Evolutionary conservation across 306 rosid genomes (phyloP).

Genomic region (Cucurbita argyrosperma): DNA sequence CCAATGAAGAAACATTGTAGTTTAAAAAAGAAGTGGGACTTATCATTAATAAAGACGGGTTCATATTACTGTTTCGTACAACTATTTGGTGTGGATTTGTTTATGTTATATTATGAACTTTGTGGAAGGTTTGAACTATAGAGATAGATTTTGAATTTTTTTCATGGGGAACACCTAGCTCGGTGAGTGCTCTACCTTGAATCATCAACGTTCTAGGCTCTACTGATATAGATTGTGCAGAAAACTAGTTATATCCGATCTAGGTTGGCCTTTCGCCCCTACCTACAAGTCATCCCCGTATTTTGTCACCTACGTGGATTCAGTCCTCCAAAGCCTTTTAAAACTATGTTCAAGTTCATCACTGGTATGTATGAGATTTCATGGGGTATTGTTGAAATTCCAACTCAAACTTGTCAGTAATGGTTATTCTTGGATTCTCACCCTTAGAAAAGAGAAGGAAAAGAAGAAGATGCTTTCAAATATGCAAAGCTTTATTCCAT

Average conservation of each 20-base stretch:
- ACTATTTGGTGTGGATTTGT: neutral
- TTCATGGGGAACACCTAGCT: too few relatives aligned
- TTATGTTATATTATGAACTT: neutral
- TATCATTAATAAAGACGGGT: neutral
- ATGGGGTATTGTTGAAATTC: constrained; percentile 30
- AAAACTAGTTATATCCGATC: too few relatives aligned
- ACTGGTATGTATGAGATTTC: constrained; percentile 10
- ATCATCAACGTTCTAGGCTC: too few relatives aligned
- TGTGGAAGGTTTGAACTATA: neutral
- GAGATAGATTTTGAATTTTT: neutral
- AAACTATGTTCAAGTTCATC: too few relatives aligned
- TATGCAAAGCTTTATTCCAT: constrained; percentile 36
- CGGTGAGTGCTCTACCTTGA: too few relatives aligned
- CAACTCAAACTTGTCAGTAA: constrained; percentile 23
- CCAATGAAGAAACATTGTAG: neutral
- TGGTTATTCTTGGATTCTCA: constrained; percentile 47
- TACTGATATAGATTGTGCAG: too few relatives aligned
- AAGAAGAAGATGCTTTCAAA: constrained; percentile 13
- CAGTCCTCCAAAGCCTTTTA: too few relatives aligned
- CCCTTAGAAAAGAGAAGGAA: constrained; percentile 17
- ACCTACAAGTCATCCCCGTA: too few relatives aligned
- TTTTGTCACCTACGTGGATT: too few relatives aligned
- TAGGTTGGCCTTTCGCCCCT: too few relatives aligned
- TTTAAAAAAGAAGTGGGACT: neutral
- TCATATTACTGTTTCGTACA: neutral